Percentiles rank a stretch among this genome's conserved stretches.
Conservation (phyloP, 768 basidiomycete species). For the Tricholoma terreum region DNA sequence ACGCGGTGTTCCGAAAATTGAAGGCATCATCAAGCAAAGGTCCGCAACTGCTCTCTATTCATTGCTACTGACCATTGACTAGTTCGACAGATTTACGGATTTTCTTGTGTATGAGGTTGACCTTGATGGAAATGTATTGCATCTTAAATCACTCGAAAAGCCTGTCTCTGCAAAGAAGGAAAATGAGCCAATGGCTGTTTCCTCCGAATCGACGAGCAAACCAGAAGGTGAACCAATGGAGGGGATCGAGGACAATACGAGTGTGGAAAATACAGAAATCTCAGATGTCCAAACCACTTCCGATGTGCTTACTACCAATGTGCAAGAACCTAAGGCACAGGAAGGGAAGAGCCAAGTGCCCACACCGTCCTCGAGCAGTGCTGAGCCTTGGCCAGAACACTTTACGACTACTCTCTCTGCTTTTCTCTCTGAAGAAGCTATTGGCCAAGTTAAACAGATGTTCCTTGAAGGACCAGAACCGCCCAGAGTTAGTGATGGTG, state of each 20-base stretch:
- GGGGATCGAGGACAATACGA: slow-evolving; percentile 11
- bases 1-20: slow-evolving; percentile 64
- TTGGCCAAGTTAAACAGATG: slow-evolving; percentile 66
- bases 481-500: slow-evolving; percentile 67
- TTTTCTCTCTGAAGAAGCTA: slow-evolving; percentile 60
- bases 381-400: slow-evolving; percentile 63
- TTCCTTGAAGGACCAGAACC: slow-evolving; percentile 80
- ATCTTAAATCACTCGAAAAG: slow-evolving; percentile 73
- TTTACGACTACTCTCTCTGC: slow-evolving; percentile 54
- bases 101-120: slow-evolving; percentile 94
- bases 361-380: slow-evolving; percentile 3
- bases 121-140: slow-evolving; percentile 73
- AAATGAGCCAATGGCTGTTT: slow-evolving; percentile 15
- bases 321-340: slow-evolving; percentile 8
- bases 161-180: slow-evolving; percentile 56
- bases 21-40: slow-evolving; percentile 98
- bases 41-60: slow-evolving; percentile 29
- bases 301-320: neutral
- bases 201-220: slow-evolving; percentile 14
- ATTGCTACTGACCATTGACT: neutral
- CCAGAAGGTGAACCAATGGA: slow-evolving; percentile 21
- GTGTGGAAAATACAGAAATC: slow-evolving; percentile 3
- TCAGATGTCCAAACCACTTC: slow-evolving; percentile 10
- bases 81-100: slow-evolving; percentile 79
- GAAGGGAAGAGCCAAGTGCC: neutral